phyloP scores from a whole-genome alignment of 371 early-diverging fungal genomes.

The Apophysomyces variabilis region DNA sequence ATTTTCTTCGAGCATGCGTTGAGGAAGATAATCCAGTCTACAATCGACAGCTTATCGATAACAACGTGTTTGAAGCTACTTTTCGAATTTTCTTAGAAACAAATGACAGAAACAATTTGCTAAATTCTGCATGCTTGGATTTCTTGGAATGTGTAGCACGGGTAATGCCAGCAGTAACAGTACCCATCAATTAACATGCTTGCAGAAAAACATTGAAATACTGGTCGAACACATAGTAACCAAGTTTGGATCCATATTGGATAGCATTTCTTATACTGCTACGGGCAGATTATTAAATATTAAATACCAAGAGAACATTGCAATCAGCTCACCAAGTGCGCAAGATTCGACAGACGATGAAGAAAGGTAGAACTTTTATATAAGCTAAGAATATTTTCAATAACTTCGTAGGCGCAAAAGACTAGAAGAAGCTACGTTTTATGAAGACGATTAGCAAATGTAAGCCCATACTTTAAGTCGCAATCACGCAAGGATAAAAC shows the following conservation, averaged over 20 bases:
- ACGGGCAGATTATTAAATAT: conserved; percentile 60
- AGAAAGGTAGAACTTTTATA: no score
- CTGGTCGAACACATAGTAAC: conserved; percentile 72
- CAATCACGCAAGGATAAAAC: no score
- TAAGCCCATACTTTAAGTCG: no score
- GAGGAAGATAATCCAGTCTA: conserved; percentile 82
- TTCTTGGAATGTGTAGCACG: conserved; percentile 79
- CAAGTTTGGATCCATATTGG: conserved; percentile 62
- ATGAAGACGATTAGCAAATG: no score
- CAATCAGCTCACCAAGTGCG: no score
- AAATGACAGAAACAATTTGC: conserved; percentile 72
- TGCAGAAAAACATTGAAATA: conserved; percentile 68
- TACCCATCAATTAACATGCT: not conserved
- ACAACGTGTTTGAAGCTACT: conserved; percentile 73
- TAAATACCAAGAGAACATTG: conserved; percentile 62
- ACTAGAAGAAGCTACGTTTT: no score
- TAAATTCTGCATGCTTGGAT: conserved; percentile 90
- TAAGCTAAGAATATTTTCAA: no score
- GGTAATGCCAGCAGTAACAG: conserved; percentile 43
- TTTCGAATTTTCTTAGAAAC: conserved; percentile 68
- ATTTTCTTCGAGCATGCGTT: conserved; percentile 78
- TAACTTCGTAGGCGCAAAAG: no score
- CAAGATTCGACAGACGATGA: no score
- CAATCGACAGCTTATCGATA: conserved; percentile 65
- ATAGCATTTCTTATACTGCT: conserved; percentile 62